phyloP scores from a whole-genome alignment of 2,329 filamentous ascomycete genomes.

The Botrytis medusae region DNA sequence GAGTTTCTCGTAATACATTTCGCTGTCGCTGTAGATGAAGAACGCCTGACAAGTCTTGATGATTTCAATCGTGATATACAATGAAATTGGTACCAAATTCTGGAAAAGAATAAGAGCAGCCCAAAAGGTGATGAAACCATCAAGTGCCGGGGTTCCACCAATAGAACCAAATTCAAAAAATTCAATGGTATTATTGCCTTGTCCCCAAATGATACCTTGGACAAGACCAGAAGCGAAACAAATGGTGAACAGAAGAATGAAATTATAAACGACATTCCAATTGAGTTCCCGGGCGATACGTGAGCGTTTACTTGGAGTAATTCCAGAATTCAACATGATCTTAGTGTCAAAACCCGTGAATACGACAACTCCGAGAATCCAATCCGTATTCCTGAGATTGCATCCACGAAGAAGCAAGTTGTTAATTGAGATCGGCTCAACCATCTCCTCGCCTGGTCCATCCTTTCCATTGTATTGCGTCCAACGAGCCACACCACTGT shows the following conservation, averaged over 20 bases:
- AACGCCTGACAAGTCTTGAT: conserved; percentile 89
- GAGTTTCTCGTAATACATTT: conserved; percentile 95
- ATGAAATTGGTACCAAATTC: conserved; percentile 96
- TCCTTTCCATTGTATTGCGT: conserved; percentile 67
- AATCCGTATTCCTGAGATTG: conserved; percentile 92
- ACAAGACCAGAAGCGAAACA: conserved; percentile 83
- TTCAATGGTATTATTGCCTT: conserved; percentile 69
- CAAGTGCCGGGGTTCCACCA: conserved; percentile 70
- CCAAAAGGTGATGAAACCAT: conserved; percentile 97
- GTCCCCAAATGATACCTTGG: conserved; percentile 79
- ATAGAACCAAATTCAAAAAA: conserved; percentile 87
- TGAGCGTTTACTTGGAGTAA: conserved; percentile 90
- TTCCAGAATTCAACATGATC: conserved; percentile 98
- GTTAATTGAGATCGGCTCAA: conserved; percentile 91
- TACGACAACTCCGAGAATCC: conserved; percentile 86
- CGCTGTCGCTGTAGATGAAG: conserved; percentile 94
- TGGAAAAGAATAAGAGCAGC: conserved; percentile 92
- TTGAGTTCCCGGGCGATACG: conserved; percentile 92
- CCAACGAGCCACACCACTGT: conserved; percentile 89
- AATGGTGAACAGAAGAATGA: conserved; percentile 83
- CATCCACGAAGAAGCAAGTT: conserved; percentile 92
- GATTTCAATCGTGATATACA: conserved; percentile 97
- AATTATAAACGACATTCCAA: conserved; percentile 97
- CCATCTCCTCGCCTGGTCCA: conserved; percentile 71
- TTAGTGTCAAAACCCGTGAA: conserved; percentile 97